Evolutionary conservation across 2,329 filamentous ascomycete species (phyloP).

Genomic region (Stagonosporopsis vannaccii): DNA sequence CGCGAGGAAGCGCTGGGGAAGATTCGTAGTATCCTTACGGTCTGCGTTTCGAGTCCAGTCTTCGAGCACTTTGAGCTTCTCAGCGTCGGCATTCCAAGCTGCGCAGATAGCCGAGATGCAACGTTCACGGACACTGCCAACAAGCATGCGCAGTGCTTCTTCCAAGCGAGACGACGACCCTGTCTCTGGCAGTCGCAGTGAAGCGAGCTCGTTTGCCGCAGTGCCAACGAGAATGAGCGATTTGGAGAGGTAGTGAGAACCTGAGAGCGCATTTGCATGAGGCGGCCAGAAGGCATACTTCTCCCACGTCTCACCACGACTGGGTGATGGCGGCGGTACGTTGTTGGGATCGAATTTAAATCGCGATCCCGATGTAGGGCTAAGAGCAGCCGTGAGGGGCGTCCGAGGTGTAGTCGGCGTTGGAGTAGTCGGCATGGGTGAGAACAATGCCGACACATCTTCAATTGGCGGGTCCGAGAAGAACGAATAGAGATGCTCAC

Average conservation of each 20-base stretch:
- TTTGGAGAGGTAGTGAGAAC: constrained; percentile 87
- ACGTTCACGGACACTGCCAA: constrained; percentile 81
- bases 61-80: constrained; percentile 90
- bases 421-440: constrained; percentile 76
- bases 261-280: constrained; percentile 87
- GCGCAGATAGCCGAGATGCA: constrained; percentile 85
- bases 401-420: constrained; percentile 66
- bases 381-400: constrained; percentile 62
- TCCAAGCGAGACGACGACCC: constrained; percentile 58
- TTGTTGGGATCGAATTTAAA: constrained; percentile 83
- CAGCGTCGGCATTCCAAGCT: constrained; percentile 92
- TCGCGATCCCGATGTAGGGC: constrained; percentile 69
- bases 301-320: constrained; percentile 87
- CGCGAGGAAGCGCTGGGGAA: constrained; percentile 84
- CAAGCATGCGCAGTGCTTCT: constrained; percentile 77
- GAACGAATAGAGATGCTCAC: constrained; percentile 79
- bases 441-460: constrained; percentile 86
- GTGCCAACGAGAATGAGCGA: constrained; percentile 84
- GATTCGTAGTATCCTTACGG: constrained; percentile 84
- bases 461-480: constrained; percentile 90
- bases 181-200: constrained; percentile 71
- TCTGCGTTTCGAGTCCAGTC: constrained; percentile 90
- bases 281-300: constrained; percentile 95
- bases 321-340: constrained; percentile 75
- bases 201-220: constrained; percentile 84